These are phyloP conservation scores for Pyricularia sp. DNA, from an alignment of 2,329 filamentous ascomycete species.

Conservation along the genomic window DNA sequence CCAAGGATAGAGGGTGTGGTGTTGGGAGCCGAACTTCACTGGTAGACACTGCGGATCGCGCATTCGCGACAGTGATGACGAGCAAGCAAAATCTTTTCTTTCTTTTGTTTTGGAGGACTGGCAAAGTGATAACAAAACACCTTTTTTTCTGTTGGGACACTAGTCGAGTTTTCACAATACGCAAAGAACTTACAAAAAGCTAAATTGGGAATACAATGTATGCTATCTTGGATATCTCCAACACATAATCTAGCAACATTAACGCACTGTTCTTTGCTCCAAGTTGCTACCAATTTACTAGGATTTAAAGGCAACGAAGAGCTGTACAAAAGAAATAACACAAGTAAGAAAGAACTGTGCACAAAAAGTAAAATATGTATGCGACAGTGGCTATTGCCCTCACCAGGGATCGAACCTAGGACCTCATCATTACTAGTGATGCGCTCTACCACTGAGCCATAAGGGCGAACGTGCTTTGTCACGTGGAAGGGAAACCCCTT, in stretches of 20 bases:
- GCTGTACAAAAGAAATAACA: no score
- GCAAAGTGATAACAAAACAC: not conserved
- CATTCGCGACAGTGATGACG: not conserved
- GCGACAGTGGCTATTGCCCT: slow-evolving; percentile 3
- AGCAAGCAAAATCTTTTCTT: not conserved
- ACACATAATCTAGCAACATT: no score
- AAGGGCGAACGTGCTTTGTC: slow-evolving; percentile 6
- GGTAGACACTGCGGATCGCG: not conserved
- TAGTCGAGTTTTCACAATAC: not conserved
- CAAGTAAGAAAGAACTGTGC: no score
- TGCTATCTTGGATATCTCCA: not conserved
- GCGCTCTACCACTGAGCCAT: slow-evolving; percentile 13
- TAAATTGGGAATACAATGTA: not conserved
- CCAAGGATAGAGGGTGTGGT: not conserved
- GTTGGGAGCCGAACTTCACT: not conserved
- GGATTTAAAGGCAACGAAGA: no score
- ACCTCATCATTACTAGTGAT: slow-evolving; percentile 13
- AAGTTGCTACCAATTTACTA: no score
- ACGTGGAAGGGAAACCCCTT: not conserved
- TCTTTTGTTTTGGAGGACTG: not conserved
- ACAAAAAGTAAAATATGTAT: not conserved
- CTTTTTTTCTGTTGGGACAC: not conserved
- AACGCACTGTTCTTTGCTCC: no score
- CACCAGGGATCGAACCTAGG: slow-evolving; percentile 12
- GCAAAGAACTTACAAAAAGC: not conserved